Conservation (phyloP, 768 basidiomycete species). For the Aureoboletus auriporus region DNA sequence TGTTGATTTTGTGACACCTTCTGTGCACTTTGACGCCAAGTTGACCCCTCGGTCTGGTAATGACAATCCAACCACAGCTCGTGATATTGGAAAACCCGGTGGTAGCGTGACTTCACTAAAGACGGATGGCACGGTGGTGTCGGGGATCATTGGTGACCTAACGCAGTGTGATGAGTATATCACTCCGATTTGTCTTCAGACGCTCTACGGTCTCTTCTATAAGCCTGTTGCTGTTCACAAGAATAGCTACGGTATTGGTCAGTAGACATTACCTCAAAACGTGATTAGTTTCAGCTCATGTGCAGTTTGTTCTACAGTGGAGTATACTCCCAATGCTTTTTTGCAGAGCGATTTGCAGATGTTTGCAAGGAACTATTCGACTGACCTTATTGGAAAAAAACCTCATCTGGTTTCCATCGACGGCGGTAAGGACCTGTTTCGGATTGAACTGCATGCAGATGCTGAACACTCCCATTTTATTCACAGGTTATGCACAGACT, state of each 20-base stretch:
- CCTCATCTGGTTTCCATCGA: conserved; percentile 33
- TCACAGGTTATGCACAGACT: conserved; percentile 26
- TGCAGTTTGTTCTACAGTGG: conserved; percentile 17
- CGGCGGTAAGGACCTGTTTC: conserved; percentile 24
- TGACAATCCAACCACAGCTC: background rate
- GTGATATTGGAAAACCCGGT: conserved; percentile 16
- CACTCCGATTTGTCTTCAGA: conserved; percentile 27
- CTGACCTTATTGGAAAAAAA: conserved; percentile 18
- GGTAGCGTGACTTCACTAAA: conserved; percentile 10
- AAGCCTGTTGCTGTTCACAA: conserved; percentile 18
- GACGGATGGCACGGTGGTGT: conserved; percentile 7
- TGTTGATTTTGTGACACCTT: conserved; percentile 33
- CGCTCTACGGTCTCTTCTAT: conserved; percentile 25
- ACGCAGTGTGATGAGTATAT: conserved; percentile 24
- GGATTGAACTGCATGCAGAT: background rate
- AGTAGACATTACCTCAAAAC: background rate
- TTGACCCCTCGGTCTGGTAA: conserved; percentile 14
- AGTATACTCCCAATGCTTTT: conserved; percentile 33
- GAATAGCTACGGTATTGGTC: conserved; percentile 34
- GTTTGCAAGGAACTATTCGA: conserved; percentile 26
- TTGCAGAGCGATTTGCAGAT: conserved; percentile 28
- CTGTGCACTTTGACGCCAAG: conserved; percentile 31
- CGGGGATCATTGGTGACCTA: conserved; percentile 9
- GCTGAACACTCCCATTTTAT: background rate
- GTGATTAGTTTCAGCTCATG: background rate